A percentile compares a stretch with the other conserved stretches of the same genome.
These are phyloP conservation scores for Protomyces macrosporus DNA, from an alignment of 1,139 yeast species.

Conservation along the genomic window DNA sequence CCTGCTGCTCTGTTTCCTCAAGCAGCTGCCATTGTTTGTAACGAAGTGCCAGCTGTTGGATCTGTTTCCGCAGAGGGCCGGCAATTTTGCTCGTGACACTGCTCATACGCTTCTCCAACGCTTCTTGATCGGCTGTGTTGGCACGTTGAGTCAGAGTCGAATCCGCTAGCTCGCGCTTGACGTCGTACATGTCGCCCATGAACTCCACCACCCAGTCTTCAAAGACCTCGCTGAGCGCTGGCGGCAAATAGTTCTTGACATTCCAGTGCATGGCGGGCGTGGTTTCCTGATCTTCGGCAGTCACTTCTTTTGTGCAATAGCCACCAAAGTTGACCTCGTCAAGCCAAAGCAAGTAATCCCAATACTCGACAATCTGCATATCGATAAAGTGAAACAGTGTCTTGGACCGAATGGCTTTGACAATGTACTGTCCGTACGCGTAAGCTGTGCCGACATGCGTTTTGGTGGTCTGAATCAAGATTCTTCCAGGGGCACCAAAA, in stretches of 20 bases:
- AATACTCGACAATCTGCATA: slow-evolving; percentile 64
- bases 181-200: slow-evolving; percentile 61
- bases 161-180: slow-evolving; percentile 40
- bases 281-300: slow-evolving; percentile 5
- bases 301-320: slow-evolving; percentile 37
- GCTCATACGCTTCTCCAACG: slow-evolving; percentile 2
- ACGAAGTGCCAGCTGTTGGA: slow-evolving; percentile 48
- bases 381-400: slow-evolving; percentile 82
- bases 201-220: slow-evolving; percentile 80
- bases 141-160: slow-evolving; percentile 39
- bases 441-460: slow-evolving; percentile 79
- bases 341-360: slow-evolving; percentile 95
- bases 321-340: slow-evolving; percentile 88
- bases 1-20: slow-evolving; percentile 61
- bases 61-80: slow-evolving; percentile 56
- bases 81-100: slow-evolving; percentile 21
- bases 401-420: slow-evolving; percentile 71
- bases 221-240: slow-evolving; percentile 71
- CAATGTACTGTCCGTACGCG: slow-evolving; percentile 84
- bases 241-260: slow-evolving; percentile 66
- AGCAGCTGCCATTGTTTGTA: slow-evolving; percentile 61
- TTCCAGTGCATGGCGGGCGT: slow-evolving; percentile 74
- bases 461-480: slow-evolving; percentile 70
- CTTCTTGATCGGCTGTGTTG: slow-evolving; percentile 37
- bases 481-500: slow-evolving; percentile 72